These are phyloP conservation scores for Microsporum canis DNA, from an alignment of 2,329 filamentous ascomycete genomes.

Conservation along the genomic window DNA sequence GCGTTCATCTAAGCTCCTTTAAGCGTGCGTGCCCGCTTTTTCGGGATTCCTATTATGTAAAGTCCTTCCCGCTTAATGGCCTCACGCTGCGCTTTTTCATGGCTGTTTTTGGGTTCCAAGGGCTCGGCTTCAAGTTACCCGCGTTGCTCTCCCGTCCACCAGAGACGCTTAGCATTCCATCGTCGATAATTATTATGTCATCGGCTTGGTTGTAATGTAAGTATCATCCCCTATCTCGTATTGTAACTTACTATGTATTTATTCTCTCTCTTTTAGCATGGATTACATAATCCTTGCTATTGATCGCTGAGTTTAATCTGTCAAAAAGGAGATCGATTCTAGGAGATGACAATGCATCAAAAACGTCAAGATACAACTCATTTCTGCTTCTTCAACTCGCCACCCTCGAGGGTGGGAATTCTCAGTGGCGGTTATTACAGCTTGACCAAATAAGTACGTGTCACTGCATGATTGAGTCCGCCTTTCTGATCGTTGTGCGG, in stretches of 20 bases:
- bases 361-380: background rate
- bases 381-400: background rate
- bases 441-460: background rate
- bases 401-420: background rate
- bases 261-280: background rate
- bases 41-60: constrained; percentile 4
- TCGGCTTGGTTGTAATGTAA: background rate
- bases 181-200: background rate
- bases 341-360: background rate
- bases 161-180: background rate
- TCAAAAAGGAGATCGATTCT: background rate
- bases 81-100: background rate
- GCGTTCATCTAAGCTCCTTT: constrained; percentile 9
- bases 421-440: background rate
- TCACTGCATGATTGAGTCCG: background rate
- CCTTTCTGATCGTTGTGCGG: constrained; percentile 1
- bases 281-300: background rate
- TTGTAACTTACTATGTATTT: background rate
- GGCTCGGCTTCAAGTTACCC: background rate
- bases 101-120: background rate
- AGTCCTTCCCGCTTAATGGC: background rate
- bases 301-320: background rate
- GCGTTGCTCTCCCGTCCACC: background rate
- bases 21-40: constrained; percentile 1
- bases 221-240: background rate